Conservation (phyloP, 331 rosid species). For the Phaseolus coccineus region DNA sequence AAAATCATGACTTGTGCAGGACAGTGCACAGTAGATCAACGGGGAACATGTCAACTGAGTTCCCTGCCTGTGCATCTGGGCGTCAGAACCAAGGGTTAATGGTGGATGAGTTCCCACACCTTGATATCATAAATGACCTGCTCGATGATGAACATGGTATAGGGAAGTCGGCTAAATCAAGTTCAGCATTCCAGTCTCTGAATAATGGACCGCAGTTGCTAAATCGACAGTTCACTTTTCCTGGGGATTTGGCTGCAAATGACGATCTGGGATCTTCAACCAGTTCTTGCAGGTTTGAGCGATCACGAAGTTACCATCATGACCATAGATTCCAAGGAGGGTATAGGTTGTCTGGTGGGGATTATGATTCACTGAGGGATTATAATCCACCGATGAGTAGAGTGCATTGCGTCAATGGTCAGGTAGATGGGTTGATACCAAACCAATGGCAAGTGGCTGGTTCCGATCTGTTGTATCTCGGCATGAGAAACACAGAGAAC, state of each 20-base stretch:
- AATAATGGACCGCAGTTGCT: slow-evolving; percentile 61
- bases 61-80: slow-evolving; percentile 70
- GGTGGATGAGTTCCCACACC: slow-evolving; percentile 94
- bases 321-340: slow-evolving; percentile 72
- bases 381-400: slow-evolving; percentile 59
- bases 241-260: slow-evolving; percentile 67
- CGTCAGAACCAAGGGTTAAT: slow-evolving; percentile 73
- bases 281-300: slow-evolving; percentile 85
- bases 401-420: slow-evolving; percentile 68
- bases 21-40: slow-evolving; percentile 58
- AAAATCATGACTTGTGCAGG: slow-evolving; percentile 66
- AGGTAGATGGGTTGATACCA: slow-evolving; percentile 74
- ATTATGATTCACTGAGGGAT: slow-evolving; percentile 67
- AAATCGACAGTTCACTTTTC: slow-evolving; percentile 77
- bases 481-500: slow-evolving; percentile 63
- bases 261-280: slow-evolving; percentile 71
- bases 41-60: slow-evolving; percentile 57
- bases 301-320: slow-evolving; percentile 78
- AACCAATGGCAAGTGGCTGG: slow-evolving; percentile 80
- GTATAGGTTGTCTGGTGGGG: slow-evolving; percentile 58
- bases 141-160: slow-evolving; percentile 81
- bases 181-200: slow-evolving; percentile 53
- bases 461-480: slow-evolving; percentile 64
- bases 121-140: slow-evolving; percentile 93
- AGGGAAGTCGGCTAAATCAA: slow-evolving; percentile 52